Percentiles rank a stretch among this genome's conserved stretches.
phyloP scores from a whole-genome alignment of 1,284 basidiomycete species.

The Xerocomus nothofagi region DNA sequence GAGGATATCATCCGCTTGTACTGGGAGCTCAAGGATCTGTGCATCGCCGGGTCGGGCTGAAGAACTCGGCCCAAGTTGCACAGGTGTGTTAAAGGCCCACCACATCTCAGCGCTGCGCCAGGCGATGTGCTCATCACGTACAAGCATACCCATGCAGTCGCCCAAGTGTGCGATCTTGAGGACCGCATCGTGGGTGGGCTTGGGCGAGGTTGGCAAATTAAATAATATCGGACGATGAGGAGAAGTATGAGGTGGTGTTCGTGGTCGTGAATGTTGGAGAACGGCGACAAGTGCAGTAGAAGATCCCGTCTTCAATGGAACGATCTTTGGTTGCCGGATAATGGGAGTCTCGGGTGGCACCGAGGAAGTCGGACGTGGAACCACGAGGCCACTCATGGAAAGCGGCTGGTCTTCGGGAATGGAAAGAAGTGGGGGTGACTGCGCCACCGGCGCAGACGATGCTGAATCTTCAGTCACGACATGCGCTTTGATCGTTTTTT shows the following conservation, averaged over 20 bases:
- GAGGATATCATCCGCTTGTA: constrained; percentile 85
- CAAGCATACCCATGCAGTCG: constrained; percentile 87
- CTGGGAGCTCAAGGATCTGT: constrained; percentile 71
- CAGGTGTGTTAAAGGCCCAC: constrained; percentile 91
- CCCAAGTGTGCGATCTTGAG: constrained; percentile 90
- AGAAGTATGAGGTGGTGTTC: constrained; percentile 17
- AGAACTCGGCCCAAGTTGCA: constrained; percentile 81
- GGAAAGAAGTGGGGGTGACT: constrained; percentile 16
- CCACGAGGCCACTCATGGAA: background rate
- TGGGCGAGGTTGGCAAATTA: constrained; percentile 13
- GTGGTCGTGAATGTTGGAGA: constrained; percentile 48
- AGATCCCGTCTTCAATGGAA: constrained; percentile 59
- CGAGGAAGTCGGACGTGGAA: background rate
- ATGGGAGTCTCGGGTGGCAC: constrained; percentile 17
- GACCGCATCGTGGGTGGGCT: constrained; percentile 55
- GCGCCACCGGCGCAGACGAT: constrained; percentile 9
- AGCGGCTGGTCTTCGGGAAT: constrained; percentile 30
- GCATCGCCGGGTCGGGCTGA: constrained; percentile 74
- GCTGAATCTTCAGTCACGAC: constrained; percentile 38
- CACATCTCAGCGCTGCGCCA: constrained; percentile 95
- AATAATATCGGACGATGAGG: constrained; percentile 28
- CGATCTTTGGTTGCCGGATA: constrained; percentile 21
- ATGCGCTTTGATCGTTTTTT: constrained; percentile 61
- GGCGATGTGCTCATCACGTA: constrained; percentile 75
- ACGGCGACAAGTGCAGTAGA: constrained; percentile 69